phyloP scores from a whole-genome alignment of 129 eudicot species.

The Deinandra increscens region DNA sequence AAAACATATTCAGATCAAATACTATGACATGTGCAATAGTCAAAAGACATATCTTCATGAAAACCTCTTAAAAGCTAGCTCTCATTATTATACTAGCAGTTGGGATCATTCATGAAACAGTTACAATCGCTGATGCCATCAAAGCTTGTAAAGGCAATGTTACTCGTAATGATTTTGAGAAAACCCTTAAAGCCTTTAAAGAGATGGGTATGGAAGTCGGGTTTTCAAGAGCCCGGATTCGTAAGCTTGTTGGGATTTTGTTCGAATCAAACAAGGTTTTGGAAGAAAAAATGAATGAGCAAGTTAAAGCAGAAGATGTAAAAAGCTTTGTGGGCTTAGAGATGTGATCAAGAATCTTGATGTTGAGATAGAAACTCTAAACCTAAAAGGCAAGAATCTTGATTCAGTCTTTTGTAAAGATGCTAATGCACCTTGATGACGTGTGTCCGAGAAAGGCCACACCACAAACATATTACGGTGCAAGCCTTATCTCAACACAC shows the following conservation, averaged over 20 bases:
- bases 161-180: constrained; percentile 39
- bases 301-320: constrained; percentile 37
- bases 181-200: constrained; percentile 63
- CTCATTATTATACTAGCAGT: constrained; percentile 56
- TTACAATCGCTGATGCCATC: constrained; percentile 64
- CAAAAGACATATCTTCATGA: constrained; percentile 63
- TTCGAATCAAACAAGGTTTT: constrained; percentile 32
- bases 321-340: constrained; percentile 32
- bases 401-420: constrained; percentile 38
- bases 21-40: constrained; percentile 65
- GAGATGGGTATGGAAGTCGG: constrained; percentile 65
- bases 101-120: constrained; percentile 61
- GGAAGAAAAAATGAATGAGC: constrained; percentile 40
- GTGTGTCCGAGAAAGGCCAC: no score
- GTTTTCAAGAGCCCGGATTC: constrained; percentile 46
- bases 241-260: constrained; percentile 39
- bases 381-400: constrained; percentile 34
- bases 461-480: no score
- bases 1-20: constrained; percentile 43
- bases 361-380: constrained; percentile 45
- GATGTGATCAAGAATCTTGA: constrained; percentile 38
- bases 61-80: constrained; percentile 47
- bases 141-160: constrained; percentile 40
- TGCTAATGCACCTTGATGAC: constrained; percentile 65
- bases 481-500: no score